Percentiles rank a stretch among this genome's conserved stretches.
Evolutionary conservation across 2,329 filamentous ascomycete genomes (phyloP).

Genomic region (Sporothrix sp.): DNA sequence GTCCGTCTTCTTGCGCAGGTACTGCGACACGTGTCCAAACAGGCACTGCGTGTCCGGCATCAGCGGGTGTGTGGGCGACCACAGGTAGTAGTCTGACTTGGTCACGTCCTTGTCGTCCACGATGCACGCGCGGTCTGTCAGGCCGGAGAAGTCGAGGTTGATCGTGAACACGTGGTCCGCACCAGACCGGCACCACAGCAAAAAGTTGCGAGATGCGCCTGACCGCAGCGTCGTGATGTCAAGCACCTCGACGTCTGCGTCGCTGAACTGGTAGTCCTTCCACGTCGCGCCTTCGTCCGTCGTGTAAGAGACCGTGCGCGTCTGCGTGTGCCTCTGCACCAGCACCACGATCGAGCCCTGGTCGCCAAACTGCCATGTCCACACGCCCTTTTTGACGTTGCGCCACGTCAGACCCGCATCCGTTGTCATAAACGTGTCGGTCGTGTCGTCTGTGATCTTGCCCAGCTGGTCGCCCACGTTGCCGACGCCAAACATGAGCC

Average conservation of each 20-base stretch:
- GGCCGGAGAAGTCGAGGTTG: slow-evolving; percentile 80
- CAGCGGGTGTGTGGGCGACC: slow-evolving; percentile 74
- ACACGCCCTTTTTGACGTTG: slow-evolving; percentile 74
- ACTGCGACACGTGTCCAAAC: slow-evolving; percentile 83
- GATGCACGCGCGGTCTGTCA: slow-evolving; percentile 65
- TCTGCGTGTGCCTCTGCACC: slow-evolving; percentile 58
- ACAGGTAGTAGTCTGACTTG: slow-evolving; percentile 68
- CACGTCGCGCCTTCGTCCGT: slow-evolving; percentile 70
- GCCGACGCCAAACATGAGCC: slow-evolving; percentile 81
- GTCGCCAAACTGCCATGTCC: slow-evolving; percentile 92
- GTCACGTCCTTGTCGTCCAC: slow-evolving; percentile 48
- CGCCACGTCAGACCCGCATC: slow-evolving; percentile 90
- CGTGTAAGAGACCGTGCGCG: slow-evolving; percentile 44
- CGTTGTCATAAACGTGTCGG: slow-evolving; percentile 80
- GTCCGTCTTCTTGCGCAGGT: slow-evolving; percentile 79
- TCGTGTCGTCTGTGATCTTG: slow-evolving; percentile 46
- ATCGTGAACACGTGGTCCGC: slow-evolving; percentile 52
- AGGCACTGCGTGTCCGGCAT: slow-evolving; percentile 68
- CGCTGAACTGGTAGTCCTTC: slow-evolving; percentile 61
- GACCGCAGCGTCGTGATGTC: slow-evolving; percentile 84
- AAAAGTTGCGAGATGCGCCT: slow-evolving; percentile 81
- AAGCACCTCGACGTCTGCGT: slow-evolving; percentile 59
- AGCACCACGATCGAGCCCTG: slow-evolving; percentile 89
- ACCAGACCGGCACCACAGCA: slow-evolving; percentile 65
- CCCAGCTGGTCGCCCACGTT: slow-evolving; percentile 71